Evolutionary conservation across 345 rosid genomes (phyloP).

Genomic region (Murraya koenigii): DNA sequence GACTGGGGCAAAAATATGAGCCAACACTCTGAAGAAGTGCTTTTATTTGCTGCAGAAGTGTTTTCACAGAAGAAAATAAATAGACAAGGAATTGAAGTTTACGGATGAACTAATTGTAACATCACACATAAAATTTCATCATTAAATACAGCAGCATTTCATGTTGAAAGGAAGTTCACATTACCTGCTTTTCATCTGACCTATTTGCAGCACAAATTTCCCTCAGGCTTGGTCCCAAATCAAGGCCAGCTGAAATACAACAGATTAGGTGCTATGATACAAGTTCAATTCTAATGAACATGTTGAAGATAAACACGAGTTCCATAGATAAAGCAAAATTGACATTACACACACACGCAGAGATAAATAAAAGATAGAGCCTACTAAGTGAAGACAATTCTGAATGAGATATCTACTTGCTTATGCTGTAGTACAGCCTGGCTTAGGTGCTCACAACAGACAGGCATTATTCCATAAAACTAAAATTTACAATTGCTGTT

Average conservation of each 20-base stretch:
- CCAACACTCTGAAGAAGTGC: constrained; percentile 81
- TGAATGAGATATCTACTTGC: neutral
- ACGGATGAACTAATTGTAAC: neutral
- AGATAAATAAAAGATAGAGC: neutral
- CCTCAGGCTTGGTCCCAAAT: constrained; percentile 79
- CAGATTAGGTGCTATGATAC: constrained; percentile 10
- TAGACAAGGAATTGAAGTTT: neutral
- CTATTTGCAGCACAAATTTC: constrained; percentile 87
- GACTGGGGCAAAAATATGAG: constrained; percentile 68
- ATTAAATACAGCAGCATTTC: neutral
- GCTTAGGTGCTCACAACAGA: neutral
- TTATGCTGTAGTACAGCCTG: neutral
- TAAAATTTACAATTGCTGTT: neutral
- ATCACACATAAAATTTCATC: neutral
- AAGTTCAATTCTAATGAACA: neutral
- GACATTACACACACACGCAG: neutral
- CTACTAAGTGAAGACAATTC: neutral
- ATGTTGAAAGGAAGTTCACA: constrained; percentile 10
- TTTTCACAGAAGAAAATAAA: constrained; percentile 18
- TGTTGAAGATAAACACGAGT: neutral
- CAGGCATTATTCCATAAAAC: neutral
- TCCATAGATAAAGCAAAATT: neutral
- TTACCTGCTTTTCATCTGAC: constrained; percentile 90
- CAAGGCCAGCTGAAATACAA: constrained; percentile 57
- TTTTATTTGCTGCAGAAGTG: constrained; percentile 70